A percentile compares a stretch with the other conserved stretches of the same genome.
Evolutionary conservation across 805 yeast species (phyloP).

Genomic region (Wickerhamiella domercqiae): DNA sequence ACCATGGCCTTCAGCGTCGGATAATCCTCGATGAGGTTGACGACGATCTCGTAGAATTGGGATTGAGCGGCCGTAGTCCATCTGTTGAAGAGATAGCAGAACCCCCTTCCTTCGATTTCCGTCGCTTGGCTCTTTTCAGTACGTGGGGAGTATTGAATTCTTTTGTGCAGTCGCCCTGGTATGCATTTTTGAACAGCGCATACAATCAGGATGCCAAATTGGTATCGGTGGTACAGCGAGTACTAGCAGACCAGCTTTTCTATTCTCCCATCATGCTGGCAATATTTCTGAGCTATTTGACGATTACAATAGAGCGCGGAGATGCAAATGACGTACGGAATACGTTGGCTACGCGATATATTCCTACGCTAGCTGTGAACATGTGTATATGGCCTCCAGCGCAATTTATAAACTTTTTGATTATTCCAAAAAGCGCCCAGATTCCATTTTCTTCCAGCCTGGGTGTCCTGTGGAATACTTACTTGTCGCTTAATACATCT

Average conservation of each 20-base stretch:
- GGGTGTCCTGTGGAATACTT: constrained; percentile 91
- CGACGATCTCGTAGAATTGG: constrained; percentile 19
- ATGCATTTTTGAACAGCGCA: constrained; percentile 57
- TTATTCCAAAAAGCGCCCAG: constrained; percentile 67
- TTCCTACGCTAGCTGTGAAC: constrained; percentile 50
- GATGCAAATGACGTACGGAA: constrained; percentile 43
- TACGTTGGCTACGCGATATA: constrained; percentile 41
- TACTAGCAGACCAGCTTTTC: constrained; percentile 74
- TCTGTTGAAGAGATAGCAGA: constrained; percentile 1
- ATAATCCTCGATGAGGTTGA: constrained; percentile 22
- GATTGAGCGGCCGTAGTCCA: constrained; percentile 9
- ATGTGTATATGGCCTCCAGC: constrained; percentile 88
- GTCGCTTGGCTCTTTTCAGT: constrained; percentile 63
- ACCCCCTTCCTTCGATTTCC: constrained; percentile 36
- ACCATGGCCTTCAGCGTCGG: constrained; percentile 22
- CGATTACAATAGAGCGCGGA: constrained; percentile 65
- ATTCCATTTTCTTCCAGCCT: constrained; percentile 82
- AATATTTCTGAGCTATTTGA: constrained; percentile 70
- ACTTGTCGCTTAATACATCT: constrained; percentile 58
- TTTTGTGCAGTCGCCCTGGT: constrained; percentile 80
- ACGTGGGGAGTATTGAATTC: constrained; percentile 79
- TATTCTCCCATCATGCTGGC: constrained; percentile 78
- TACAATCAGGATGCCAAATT: constrained; percentile 69
- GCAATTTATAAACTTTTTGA: constrained; percentile 60
- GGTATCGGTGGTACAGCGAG: constrained; percentile 64